Percentiles rank a stretch among this genome's conserved stretches.
These are phyloP conservation scores for Vitis amurensis DNA, from an alignment of 164 flowering plant species.

Conservation along the genomic window DNA sequence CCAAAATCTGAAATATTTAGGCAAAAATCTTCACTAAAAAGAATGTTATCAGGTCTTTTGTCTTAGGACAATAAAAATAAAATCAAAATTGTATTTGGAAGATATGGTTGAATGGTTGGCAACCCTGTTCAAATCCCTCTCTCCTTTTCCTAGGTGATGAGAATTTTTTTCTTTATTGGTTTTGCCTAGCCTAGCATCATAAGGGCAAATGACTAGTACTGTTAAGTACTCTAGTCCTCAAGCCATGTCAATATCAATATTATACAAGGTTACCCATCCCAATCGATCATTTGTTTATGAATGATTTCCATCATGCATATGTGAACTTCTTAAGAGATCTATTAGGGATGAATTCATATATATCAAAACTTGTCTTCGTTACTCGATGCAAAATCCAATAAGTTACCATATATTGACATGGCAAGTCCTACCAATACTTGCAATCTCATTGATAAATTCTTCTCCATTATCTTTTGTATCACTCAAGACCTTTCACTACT, in stretches of 20 bases:
- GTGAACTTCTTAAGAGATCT: constrained; percentile 39
- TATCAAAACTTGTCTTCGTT: constrained; percentile 21
- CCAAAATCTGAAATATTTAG: constrained; percentile 47
- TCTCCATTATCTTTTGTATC: constrained; percentile 22
- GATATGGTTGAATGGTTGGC: no score
- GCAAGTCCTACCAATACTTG: constrained; percentile 28
- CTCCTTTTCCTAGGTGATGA: constrained; percentile 31
- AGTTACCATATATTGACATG: constrained; percentile 32
- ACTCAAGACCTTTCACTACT: constrained; percentile 33
- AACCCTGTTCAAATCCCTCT: no score
- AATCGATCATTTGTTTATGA: not conserved
- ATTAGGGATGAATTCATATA: constrained; percentile 40
- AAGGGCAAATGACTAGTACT: no score
- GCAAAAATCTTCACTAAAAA: constrained; percentile 29
- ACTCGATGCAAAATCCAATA: constrained; percentile 31
- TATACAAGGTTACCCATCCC: constrained; percentile 23
- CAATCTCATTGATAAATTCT: constrained; percentile 30
- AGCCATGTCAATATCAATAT: constrained; percentile 35
- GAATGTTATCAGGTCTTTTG: constrained; percentile 40
- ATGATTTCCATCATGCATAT: constrained; percentile 1
- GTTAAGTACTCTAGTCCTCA: constrained; percentile 38
- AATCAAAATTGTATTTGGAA: no score
- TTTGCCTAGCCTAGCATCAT: no score
- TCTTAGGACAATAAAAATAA: constrained; percentile 29
- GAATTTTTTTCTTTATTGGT: no score